Conservation (phyloP, 306 rosid genomes). For the Fragaria nilgerrensis region DNA sequence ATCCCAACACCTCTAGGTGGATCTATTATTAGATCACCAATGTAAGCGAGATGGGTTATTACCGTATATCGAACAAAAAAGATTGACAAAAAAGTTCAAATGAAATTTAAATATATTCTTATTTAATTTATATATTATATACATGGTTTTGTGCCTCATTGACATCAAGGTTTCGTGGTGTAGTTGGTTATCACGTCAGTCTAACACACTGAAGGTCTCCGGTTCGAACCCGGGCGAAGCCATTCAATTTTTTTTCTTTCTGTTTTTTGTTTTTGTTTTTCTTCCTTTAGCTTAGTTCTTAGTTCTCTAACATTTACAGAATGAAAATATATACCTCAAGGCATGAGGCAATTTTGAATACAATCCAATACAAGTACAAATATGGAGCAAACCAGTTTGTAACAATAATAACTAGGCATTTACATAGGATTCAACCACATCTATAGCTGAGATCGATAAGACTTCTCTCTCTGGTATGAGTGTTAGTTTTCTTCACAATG, state of each 20-base stretch:
- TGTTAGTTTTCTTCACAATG: constrained; percentile 40
- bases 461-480: neutral
- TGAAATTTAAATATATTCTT: no score
- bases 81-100: no score
- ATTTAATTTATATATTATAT: no score
- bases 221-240: constrained; percentile 18
- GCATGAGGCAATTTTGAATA: neutral
- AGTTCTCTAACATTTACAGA: neutral
- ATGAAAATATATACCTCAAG: neutral
- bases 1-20: no score
- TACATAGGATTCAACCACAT: neutral
- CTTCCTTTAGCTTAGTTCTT: neutral
- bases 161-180: constrained; percentile 28
- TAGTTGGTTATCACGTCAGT: constrained; percentile 90
- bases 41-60: no score
- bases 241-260: neutral
- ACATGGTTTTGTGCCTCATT: no score
- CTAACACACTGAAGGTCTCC: constrained; percentile 74
- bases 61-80: no score
- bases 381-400: neutral
- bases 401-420: neutral
- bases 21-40: no score
- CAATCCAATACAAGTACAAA: neutral
- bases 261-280: neutral
- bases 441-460: neutral